Conservation (phyloP, 2,329 filamentous ascomycete genomes). For the Venturia pyrina region DNA sequence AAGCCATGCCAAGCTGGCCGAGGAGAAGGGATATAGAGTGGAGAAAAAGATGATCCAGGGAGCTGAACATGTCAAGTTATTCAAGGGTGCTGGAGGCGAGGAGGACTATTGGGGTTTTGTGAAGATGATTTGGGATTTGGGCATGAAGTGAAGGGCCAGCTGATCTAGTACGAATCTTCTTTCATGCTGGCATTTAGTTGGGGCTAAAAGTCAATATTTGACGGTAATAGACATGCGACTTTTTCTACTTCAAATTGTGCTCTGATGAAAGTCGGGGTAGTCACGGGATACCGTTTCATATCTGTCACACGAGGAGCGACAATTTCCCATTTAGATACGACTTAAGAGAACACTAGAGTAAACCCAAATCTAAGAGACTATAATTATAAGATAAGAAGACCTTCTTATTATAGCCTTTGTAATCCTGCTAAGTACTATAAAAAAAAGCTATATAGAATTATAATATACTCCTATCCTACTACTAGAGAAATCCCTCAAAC, state of each 20-base stretch:
- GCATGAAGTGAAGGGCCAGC: background rate
- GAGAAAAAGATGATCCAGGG: constrained; percentile 45
- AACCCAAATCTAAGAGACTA: background rate
- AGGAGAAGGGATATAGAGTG: constrained; percentile 39
- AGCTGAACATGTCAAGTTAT: constrained; percentile 42
- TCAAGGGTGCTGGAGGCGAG: background rate
- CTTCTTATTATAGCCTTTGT: no score
- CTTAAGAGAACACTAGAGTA: background rate
- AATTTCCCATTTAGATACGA: background rate
- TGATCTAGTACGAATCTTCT: background rate
- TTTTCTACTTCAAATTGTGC: background rate
- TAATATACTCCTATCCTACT: no score
- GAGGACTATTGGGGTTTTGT: constrained; percentile 1
- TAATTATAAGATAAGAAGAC: no score
- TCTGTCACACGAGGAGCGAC: background rate
- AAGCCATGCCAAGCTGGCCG: constrained; percentile 40
- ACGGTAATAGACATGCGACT: background rate
- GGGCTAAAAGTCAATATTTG: background rate
- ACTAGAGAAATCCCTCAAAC: no score
- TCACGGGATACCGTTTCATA: background rate
- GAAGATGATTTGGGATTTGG: background rate
- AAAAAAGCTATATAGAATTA: no score
- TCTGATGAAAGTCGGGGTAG: background rate
- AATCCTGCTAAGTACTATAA: no score
- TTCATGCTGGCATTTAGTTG: background rate